Evolutionary conservation across 202 grass and related monocot genomes (phyloP).

Genomic region (Elaeis oleifera): DNA sequence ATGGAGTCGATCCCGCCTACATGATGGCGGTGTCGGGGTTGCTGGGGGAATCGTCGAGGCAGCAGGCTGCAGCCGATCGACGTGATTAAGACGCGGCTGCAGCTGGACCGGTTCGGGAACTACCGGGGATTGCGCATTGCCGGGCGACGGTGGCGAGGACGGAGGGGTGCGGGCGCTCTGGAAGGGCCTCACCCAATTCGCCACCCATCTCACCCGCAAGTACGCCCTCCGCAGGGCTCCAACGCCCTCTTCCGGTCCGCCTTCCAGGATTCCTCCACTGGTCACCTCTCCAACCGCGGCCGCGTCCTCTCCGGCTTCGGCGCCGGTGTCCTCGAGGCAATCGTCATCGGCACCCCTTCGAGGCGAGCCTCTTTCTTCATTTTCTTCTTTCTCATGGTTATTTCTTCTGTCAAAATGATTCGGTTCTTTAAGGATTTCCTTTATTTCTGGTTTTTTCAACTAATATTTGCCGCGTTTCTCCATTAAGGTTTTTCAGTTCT

Average conservation of each 20-base stretch:
- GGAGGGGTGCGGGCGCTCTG: constrained; percentile 72
- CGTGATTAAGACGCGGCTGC: constrained; percentile 24
- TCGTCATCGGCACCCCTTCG: constrained; percentile 83
- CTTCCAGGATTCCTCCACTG: constrained; percentile 62
- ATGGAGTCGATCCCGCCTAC: constrained; percentile 29
- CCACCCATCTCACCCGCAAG: constrained; percentile 88
- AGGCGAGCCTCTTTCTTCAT: constrained; percentile 38
- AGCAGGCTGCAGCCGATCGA: not conserved
- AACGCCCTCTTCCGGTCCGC: constrained; percentile 80
- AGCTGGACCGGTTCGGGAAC: constrained; percentile 56
- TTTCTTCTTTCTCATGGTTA: not conserved
- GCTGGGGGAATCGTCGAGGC: not conserved
- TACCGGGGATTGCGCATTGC: constrained; percentile 73
- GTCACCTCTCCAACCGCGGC: constrained; percentile 58
- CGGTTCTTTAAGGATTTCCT: too few relatives aligned
- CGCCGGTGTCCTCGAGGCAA: constrained; percentile 74
- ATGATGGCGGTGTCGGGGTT: not conserved
- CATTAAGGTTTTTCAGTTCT: too few relatives aligned
- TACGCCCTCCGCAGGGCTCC: constrained; percentile 82
- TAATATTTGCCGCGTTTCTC: too few relatives aligned
- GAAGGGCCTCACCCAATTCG: constrained; percentile 95
- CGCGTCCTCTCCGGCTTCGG: constrained; percentile 64
- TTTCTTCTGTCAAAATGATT: too few relatives aligned
- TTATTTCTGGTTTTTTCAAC: too few relatives aligned
- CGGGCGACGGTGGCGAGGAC: constrained; percentile 46